Evolutionary conservation across 2,329 filamentous ascomycete genomes (phyloP).

Genomic region (Teratosphaeria gauchensis): DNA sequence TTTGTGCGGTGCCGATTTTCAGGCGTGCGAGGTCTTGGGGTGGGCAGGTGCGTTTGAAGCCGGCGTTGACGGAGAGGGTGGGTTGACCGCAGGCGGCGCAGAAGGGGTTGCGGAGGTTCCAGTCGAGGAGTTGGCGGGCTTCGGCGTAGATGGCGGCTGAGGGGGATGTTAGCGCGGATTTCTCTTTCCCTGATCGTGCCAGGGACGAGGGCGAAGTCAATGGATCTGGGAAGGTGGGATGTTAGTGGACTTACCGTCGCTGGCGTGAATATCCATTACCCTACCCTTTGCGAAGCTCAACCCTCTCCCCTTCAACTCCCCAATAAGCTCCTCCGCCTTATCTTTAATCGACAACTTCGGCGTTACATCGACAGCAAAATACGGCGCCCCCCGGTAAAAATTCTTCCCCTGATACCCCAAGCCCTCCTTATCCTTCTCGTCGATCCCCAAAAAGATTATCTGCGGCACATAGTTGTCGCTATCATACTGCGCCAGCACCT

Average conservation of each 20-base stretch:
- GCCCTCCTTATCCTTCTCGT: conserved; percentile 50
- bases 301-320: conserved; percentile 50
- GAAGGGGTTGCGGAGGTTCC: conserved; percentile 88
- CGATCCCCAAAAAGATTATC: conserved; percentile 75
- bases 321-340: conserved; percentile 52
- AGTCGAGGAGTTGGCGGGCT: conserved; percentile 79
- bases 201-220: conserved; percentile 2
- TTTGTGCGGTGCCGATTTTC: conserved; percentile 1
- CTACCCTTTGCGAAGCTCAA: conserved; percentile 58
- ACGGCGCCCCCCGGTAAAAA: conserved; percentile 66
- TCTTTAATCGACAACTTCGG: conserved; percentile 52
- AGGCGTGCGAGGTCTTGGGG: conserved; percentile 50
- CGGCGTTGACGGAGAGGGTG: conserved; percentile 69
- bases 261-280: conserved; percentile 50
- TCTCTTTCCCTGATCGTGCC: background rate
- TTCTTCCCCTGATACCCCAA: conserved; percentile 55
- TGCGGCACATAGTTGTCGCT: conserved; percentile 58
- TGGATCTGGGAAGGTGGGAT: background rate
- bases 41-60: conserved; percentile 72
- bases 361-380: conserved; percentile 84
- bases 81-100: conserved; percentile 80
- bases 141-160: conserved; percentile 83
- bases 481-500: conserved; percentile 63
- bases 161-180: background rate
- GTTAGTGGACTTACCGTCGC: conserved; percentile 44